Conservation (phyloP, 306 rosid species). For the Ammopiptanthus mongolicus region DNA sequence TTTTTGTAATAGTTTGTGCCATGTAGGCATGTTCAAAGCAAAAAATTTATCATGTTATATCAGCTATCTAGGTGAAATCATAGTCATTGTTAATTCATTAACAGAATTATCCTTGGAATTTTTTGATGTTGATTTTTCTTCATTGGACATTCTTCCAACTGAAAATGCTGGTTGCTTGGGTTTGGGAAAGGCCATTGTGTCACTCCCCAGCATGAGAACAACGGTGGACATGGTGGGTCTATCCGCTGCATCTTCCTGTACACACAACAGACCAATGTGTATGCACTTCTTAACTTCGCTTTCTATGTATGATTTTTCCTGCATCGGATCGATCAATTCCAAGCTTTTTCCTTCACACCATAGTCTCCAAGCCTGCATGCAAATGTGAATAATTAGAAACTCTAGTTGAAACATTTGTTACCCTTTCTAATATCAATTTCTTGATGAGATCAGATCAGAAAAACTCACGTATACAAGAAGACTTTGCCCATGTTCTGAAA, state of each 20-base stretch:
- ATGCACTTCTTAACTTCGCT: conserved; percentile 23
- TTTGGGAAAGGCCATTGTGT: conserved; percentile 17
- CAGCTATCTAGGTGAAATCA: background rate
- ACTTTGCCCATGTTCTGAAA: conserved; percentile 7
- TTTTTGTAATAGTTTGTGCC: background rate
- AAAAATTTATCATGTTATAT: background rate
- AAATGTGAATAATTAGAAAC: background rate
- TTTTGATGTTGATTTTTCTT: background rate
- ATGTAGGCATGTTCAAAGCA: background rate
- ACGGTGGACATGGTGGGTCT: conserved; percentile 39
- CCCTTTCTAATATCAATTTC: background rate
- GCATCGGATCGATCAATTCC: conserved; percentile 26
- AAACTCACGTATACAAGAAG: conserved; percentile 17
- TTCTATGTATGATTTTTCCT: background rate
- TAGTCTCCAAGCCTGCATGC: conserved; percentile 29
- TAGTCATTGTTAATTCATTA: background rate
- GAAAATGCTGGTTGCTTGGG: conserved; percentile 34
- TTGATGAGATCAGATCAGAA: background rate
- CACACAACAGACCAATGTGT: conserved; percentile 36
- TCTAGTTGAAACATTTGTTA: background rate
- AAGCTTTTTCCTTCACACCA: conserved; percentile 21
- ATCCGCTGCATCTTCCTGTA: conserved; percentile 33
- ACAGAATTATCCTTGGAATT: background rate
- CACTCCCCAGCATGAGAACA: conserved; percentile 24
- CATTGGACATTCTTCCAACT: background rate